These are phyloP conservation scores for Picea abies DNA, from an alignment of 83 land plant species.

Conservation along the genomic window DNA sequence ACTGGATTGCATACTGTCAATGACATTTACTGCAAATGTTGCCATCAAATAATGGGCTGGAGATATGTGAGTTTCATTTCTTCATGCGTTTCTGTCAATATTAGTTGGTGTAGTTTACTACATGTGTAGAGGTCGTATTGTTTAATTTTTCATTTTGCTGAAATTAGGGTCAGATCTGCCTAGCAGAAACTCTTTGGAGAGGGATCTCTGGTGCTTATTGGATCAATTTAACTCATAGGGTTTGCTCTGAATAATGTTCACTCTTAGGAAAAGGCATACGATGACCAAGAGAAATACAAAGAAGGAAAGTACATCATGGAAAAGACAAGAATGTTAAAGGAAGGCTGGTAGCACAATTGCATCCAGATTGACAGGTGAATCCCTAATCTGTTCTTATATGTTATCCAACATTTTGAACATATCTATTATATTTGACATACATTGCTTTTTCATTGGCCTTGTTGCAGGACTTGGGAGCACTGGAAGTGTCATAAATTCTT, in stretches of 20 bases:
- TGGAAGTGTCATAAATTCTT: too few relatives aligned
- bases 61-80: slow-evolving; percentile 56
- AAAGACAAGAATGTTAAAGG: slow-evolving; percentile 56
- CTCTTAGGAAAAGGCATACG: slow-evolving; percentile 62
- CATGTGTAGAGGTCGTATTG: background rate
- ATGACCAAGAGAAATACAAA: slow-evolving; percentile 68
- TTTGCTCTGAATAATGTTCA: background rate
- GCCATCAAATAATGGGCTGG: slow-evolving; percentile 76
- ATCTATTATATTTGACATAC: too few relatives aligned
- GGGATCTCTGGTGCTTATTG: background rate
- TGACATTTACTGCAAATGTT: slow-evolving; percentile 65
- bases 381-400: too few relatives aligned
- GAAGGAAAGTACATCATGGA: slow-evolving; percentile 78
- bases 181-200: background rate
- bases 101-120: background rate
- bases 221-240: background rate
- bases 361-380: too few relatives aligned
- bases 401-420: too few relatives aligned
- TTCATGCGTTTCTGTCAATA: background rate
- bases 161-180: background rate
- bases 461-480: too few relatives aligned
- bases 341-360: slow-evolving; percentile 35
- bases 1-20: slow-evolving; percentile 68
- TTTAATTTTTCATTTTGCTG: slow-evolving; percentile 8
- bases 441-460: too few relatives aligned